Conservation (phyloP, 2,329 filamentous ascomycete genomes). For the Ophiostoma montium region DNA sequence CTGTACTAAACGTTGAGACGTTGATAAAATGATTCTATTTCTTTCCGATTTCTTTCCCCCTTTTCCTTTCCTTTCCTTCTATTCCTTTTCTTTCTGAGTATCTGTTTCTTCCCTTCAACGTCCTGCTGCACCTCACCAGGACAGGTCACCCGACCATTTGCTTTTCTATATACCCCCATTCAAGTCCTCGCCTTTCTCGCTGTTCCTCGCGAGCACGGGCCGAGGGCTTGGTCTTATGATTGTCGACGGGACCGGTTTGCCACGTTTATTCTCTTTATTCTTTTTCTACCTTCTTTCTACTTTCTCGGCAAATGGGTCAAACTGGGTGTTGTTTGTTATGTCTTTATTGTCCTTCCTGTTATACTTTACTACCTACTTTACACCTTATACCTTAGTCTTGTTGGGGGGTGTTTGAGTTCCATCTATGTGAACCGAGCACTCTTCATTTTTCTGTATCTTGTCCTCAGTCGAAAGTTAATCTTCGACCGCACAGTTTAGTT, state of each 20-base stretch:
- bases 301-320: slow-evolving; percentile 1
- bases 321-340: not conserved
- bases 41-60: slow-evolving; percentile 4
- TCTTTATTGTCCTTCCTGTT: not conserved
- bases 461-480: not conserved
- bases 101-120: not conserved
- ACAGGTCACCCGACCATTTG: not conserved
- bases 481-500: not conserved
- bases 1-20: slow-evolving; percentile 24
- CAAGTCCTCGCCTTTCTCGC: not conserved
- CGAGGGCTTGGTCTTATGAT: not conserved
- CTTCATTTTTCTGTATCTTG: not conserved
- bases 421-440: no score
- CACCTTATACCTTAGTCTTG: not conserved
- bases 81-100: not conserved
- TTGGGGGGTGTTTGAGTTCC: not conserved
- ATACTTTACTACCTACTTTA: not conserved
- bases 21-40: not conserved
- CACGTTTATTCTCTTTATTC: not conserved
- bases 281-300: not conserved
- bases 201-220: not conserved
- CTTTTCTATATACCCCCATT: slow-evolving; percentile 1
- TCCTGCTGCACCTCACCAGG: not conserved
- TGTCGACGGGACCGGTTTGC: slow-evolving; percentile 1
- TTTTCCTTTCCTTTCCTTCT: slow-evolving; percentile 1